Base-by-base conservation (phyloP, 179 eudicot genomes). In the Beta lomatogona region DNA sequence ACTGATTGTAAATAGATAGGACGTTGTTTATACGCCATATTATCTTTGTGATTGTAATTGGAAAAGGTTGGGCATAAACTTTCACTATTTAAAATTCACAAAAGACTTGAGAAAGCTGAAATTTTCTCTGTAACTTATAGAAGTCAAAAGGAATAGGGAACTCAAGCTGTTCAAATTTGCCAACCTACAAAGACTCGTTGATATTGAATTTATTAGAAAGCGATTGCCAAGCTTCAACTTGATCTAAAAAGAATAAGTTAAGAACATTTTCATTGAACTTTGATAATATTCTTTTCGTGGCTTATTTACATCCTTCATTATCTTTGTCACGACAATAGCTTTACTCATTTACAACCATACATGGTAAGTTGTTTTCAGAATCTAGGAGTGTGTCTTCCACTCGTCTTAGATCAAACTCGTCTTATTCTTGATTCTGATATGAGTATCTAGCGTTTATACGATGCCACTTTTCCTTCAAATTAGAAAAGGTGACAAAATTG, bases 341-440 rank as follows among this genome's bases (percentile, higher is more conserved):
- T 11, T 46, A n/a, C 14, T 19, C 22, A 73, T 54, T 64, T 31
- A 75, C 52, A 36, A 75, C 77, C 77, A 73, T 57, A 75, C 6
- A 53, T 53, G n/a, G n/a, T 0, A 75, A 55, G 77, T 75, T 36
- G 52, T 75, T 75, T 31, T 75, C 77, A 75, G 50, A 75, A 75
- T 75, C 63, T 75, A 10, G 55, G 66, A 57, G 77, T 75, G 77
- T 73, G 77, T 55, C 77, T 36, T 36, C 66, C 77, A 75, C 66
- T 75, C 77, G 58, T 75, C 65, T 75, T 41, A 18, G 52, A 41
- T 54, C 6, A 54, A 55, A 31, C 14, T 54, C 50, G 48, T 57
- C 52, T 31, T 55, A 31, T 57, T 75, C 65, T 55, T 75, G 65
- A 75, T 75, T 28, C 25, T 55, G 8, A 71, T 71, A 71, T n/a